Evolutionary conservation across 2,329 filamentous ascomycete species (phyloP).

Genomic region (Cercospora berteroae): DNA sequence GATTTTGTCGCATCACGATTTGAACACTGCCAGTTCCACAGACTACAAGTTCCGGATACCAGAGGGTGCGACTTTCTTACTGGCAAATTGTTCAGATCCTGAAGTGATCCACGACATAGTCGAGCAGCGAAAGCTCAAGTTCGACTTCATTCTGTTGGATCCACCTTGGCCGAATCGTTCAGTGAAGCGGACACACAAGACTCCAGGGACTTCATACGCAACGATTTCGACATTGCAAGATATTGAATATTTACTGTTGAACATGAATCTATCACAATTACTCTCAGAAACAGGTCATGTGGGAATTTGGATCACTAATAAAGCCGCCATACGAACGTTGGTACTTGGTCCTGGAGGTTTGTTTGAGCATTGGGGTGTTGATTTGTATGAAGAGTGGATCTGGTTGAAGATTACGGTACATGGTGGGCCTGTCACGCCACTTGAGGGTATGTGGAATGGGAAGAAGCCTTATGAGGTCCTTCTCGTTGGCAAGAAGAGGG

Average conservation of each 20-base stretch:
- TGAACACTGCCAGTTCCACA: background rate
- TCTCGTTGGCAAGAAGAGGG: slow-evolving; percentile 53
- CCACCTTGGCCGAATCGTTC: slow-evolving; percentile 82
- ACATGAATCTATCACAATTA: slow-evolving; percentile 52
- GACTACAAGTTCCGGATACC: slow-evolving; percentile 44
- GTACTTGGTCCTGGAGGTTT: slow-evolving; percentile 58
- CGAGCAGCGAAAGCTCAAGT: slow-evolving; percentile 44
- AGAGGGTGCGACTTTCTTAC: slow-evolving; percentile 49
- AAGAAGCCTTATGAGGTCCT: slow-evolving; percentile 76
- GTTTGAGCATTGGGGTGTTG: slow-evolving; percentile 66
- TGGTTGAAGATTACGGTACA: slow-evolving; percentile 70
- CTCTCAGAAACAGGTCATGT: slow-evolving; percentile 59
- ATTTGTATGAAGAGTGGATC: slow-evolving; percentile 67
- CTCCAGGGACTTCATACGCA: slow-evolving; percentile 32
- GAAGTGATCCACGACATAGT: slow-evolving; percentile 41
- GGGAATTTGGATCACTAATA: slow-evolving; percentile 78
- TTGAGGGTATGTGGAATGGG: slow-evolving; percentile 57
- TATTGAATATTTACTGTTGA: slow-evolving; percentile 43
- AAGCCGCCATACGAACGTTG: slow-evolving; percentile 54
- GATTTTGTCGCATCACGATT: background rate
- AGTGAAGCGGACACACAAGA: slow-evolving; percentile 58
- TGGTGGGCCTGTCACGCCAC: slow-evolving; percentile 63
- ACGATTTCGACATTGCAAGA: slow-evolving; percentile 46
- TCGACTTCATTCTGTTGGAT: slow-evolving; percentile 70
- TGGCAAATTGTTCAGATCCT: slow-evolving; percentile 46